Evolutionary conservation across 148 eudicot genomes (phyloP), one percentile per base, ranked within the genome.

Genomic region (Rhododendron ferrugineum): DNA sequence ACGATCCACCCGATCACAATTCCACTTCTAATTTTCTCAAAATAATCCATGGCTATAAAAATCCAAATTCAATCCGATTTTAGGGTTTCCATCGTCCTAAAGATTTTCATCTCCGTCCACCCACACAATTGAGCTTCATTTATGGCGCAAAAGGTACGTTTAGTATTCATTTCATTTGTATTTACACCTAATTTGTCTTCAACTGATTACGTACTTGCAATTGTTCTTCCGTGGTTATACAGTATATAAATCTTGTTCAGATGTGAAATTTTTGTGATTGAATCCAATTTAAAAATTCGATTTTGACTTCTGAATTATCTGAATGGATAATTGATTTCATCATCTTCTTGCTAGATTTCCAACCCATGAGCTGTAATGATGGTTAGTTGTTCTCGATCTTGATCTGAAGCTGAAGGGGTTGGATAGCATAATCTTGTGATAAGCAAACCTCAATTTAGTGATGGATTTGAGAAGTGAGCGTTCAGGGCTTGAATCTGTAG

Each of bases 381-480:
- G 88, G 82, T 85, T 84, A 70, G 74, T 78, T 81, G 90, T 81
- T 86, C 87, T 91, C 85, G 90, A 81, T 87, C 89, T 89, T 88
- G 93, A 91, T 91, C 89, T 88, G 83, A 84, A 36, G 82, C 68
- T 58, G 83, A 3, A 20, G 36, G 52, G 9, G 16, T 44, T 42
- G 34, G 3, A 34, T 18, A 26, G 36, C 37, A 18, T 10, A 11
- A 3, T 56, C 11, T 23, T 82, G 78, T 28, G 6, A 32, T 46
- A 11, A 8, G 44, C 28, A 70, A 18, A 9, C 23, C 40, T 3
- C 74, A 64, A 82, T 28, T n/a, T 42, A 37, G 36, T 20, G 82
- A 92, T 92, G 93, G 92, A 89, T 91, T 87, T 87, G 85, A 89
- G 79, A 79, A 84, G 85, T 52, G 90, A 87, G 78, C 13, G 75